Conservation (phyloP, 2,329 filamentous ascomycete genomes). For the Fonsecaea pedrosoi region DNA sequence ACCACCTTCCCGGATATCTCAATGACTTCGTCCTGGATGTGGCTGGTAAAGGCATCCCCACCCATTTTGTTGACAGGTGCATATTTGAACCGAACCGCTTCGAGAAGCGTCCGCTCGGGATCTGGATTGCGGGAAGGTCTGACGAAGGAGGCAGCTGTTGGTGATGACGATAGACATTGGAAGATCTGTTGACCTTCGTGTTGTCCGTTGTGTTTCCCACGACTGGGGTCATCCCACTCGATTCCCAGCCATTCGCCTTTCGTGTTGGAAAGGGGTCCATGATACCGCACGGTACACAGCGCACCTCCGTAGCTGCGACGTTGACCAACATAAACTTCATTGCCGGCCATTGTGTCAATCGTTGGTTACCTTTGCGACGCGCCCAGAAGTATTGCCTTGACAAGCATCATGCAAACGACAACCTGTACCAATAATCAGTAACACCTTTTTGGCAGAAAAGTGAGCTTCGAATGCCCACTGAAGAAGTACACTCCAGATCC, state of each 20-base stretch:
- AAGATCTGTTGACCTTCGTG: constrained; percentile 84
- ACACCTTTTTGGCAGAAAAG: not conserved
- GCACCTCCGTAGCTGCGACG: constrained; percentile 79
- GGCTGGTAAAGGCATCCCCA: constrained; percentile 14
- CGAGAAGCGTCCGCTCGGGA: constrained; percentile 72
- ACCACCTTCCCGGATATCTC: constrained; percentile 81
- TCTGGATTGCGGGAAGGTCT: constrained; percentile 76
- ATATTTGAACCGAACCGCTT: constrained; percentile 84
- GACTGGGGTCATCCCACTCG: constrained; percentile 88
- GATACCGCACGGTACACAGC: constrained; percentile 83
- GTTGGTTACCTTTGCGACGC: not conserved
- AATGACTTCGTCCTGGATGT: constrained; percentile 40
- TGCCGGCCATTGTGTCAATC: constrained; percentile 1
- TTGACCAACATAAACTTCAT: constrained; percentile 60
- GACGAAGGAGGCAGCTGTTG: constrained; percentile 84
- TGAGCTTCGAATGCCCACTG: not conserved
- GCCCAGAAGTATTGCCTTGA: not conserved
- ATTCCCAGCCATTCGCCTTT: constrained; percentile 86
- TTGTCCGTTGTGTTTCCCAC: constrained; percentile 90
- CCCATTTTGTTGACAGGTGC: constrained; percentile 61
- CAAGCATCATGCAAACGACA: not conserved
- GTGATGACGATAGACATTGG: constrained; percentile 58
- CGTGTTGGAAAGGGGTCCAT: constrained; percentile 77
- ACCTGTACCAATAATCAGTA: not conserved
- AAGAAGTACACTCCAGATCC: not conserved